Base-by-base conservation (phyloP, 2,329 filamentous ascomycete genomes). In the Penicillium nordicum region DNA sequence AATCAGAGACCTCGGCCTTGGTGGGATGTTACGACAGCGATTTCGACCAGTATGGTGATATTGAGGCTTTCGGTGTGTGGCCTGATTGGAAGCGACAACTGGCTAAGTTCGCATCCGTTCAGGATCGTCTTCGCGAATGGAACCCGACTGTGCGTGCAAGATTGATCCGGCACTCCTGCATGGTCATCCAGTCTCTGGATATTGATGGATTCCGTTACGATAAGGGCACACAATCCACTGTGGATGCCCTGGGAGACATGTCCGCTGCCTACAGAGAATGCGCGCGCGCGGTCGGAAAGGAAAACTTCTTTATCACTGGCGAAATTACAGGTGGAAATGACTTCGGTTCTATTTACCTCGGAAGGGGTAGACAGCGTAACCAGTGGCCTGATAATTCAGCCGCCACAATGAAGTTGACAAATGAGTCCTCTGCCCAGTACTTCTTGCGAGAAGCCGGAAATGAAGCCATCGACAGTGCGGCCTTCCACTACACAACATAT, bases 71-170 rank as follows among this genome's bases (percentile, higher is more conserved):
- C 63, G 85, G 84, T 63, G 80, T 84, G 12, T 86, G 81, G 59
- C 81, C 83, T 0, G 83, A 86, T 66, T 87, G 82, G 81, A 74
- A 85, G 65, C 82, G 83, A 67, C 82, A 87, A 67, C 75, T 88
- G 41, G 80, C 83, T 44, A 87, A 87, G 63, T 88, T 87, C 69
- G 84, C 84, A 47, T 84, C 82, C 48, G 85, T 87, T 3, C 85
- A 88, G 69, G 85, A 88, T 71, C 84, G 85, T 67, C 76, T 88
- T 2, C 80, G 85, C 55, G 84, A 87, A 64, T 88, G 85, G 85
- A 62, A 79, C 23, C 80, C 82, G 1, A 77, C 78, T 6, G 84
- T 87, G 0, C 74, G 80, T n/a, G 76, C 79, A 37, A 84, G 82
- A 62, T 72, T 88, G 58, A 80, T 82, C 62, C 79, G 79, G 44